Evolutionary conservation across 176 grass and related monocot genomes (phyloP), one percentile per base, ranked within the genome.

Genomic region (Pontederia paniculata): DNA sequence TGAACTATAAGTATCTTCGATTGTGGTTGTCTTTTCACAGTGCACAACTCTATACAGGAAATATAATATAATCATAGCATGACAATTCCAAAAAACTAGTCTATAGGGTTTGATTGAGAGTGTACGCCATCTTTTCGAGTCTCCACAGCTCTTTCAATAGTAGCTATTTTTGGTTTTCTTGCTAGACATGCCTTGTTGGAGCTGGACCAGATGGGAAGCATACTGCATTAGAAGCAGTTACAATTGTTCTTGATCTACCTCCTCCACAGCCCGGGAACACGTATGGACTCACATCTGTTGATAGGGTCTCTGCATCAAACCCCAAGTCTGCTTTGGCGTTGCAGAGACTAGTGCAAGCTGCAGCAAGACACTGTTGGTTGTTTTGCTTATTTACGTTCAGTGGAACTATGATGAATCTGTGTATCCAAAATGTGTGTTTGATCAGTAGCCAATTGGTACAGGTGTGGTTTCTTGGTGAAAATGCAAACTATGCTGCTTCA

Each of bases 401-500:
- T 31, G 5, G 25, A 5, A 31, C 25, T 31, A 31, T 31, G 25
- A 31, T 31, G 25, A 31, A 31, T 31, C 25, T 31, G 25, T 31
- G 25, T 31, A 31, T 31, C 25, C 25, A 31, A 31, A 31, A 31
- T 31, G 25, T 31, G 5, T 31, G 25, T 31, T 31, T 31, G 25
- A 5, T 22, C 25, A 52, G 12, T 65, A 58, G 42, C 8, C 53
- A 22, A 59, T 23, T 23, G 18, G 62, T 52, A 58, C 76, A 98
- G 86, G 83, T 98, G 63, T 98, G 93, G 93, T 98, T 98, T 76
- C 76, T 98, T 48, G 93, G 93, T 82, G 93, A 98, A 88, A 98
- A 98, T 44, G 93, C 86, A 73, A 98, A 98, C 74, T 98, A 98
- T 84, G 93, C 93, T 84, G 93, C 93, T 62, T 91, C 86, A 60